Conservation (phyloP, 2,329 filamentous ascomycete species). For the Sphaerulina musiva region DNA sequence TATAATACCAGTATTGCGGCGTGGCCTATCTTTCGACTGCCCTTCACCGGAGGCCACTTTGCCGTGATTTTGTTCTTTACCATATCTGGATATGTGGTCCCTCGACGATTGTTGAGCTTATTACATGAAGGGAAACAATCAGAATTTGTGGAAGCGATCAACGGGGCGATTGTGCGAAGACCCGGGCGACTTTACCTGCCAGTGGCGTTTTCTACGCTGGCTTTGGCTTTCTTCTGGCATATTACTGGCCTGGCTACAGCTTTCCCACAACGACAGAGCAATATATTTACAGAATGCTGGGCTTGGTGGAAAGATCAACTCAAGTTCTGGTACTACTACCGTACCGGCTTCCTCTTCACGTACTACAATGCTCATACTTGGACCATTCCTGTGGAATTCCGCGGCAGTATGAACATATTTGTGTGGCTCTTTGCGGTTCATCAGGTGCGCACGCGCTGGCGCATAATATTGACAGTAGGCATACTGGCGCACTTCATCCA, state of each 20-base stretch:
- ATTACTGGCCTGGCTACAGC: slow-evolving; percentile 44
- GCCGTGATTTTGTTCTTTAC: slow-evolving; percentile 50
- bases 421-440: slow-evolving; percentile 50
- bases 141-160: slow-evolving; percentile 39
- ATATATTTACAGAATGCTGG: slow-evolving; percentile 46
- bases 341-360: slow-evolving; percentile 33
- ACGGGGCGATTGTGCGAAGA: slow-evolving; percentile 45
- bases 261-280: slow-evolving; percentile 32
- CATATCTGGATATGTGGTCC: slow-evolving; percentile 48
- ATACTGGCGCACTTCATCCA: slow-evolving; percentile 19
- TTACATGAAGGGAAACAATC: slow-evolving; percentile 31
- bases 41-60: slow-evolving; percentile 57
- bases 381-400: slow-evolving; percentile 59
- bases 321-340: slow-evolving; percentile 62
- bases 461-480: slow-evolving; percentile 18
- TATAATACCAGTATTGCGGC: slow-evolving; percentile 40
- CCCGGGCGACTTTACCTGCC: slow-evolving; percentile 46
- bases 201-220: slow-evolving; percentile 49
- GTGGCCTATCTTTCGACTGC: slow-evolving; percentile 52
- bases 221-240: slow-evolving; percentile 50
- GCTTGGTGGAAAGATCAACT: slow-evolving; percentile 51
- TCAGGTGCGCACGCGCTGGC: slow-evolving; percentile 14
- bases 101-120: slow-evolving; percentile 37
- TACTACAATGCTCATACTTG: slow-evolving; percentile 38
- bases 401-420: slow-evolving; percentile 58